Evolutionary conservation across 768 basidiomycete species (phyloP).

Genomic region (Serendipita sp.): DNA sequence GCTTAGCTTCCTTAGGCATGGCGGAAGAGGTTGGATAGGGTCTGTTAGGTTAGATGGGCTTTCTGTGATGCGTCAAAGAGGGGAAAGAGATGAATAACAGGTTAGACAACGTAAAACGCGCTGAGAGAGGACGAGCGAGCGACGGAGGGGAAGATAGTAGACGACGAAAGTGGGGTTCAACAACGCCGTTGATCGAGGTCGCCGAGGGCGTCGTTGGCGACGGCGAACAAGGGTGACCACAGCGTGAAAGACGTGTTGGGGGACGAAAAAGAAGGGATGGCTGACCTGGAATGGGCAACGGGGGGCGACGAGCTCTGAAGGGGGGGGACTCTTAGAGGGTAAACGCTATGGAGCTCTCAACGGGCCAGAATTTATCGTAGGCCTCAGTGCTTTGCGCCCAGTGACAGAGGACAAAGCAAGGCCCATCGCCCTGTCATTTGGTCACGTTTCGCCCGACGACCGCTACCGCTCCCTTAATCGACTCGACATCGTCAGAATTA

Average conservation of each 20-base stretch:
- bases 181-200: not conserved
- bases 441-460: not conserved
- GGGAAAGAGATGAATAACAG: not conserved
- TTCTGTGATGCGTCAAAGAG: not conserved
- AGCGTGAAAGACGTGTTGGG: no score
- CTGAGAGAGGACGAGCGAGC: not conserved
- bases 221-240: no score
- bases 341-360: not conserved
- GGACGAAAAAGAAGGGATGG: no score
- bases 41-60: not conserved
- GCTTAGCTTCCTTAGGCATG: constrained; percentile 65
- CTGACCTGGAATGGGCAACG: no score
- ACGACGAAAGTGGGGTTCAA: not conserved
- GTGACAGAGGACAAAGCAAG: not conserved
- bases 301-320: no score
- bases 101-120: not conserved
- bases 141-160: no score
- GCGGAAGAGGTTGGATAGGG: not conserved
- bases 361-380: not conserved
- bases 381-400: not conserved
- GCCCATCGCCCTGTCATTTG: not conserved
- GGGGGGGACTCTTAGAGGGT: no score
- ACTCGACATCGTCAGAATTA: not conserved
- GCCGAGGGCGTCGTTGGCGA: not conserved
- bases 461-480: not conserved